phyloP scores from a whole-genome alignment of 169 alveolate genomes.

The Plasmodium malariae region DNA sequence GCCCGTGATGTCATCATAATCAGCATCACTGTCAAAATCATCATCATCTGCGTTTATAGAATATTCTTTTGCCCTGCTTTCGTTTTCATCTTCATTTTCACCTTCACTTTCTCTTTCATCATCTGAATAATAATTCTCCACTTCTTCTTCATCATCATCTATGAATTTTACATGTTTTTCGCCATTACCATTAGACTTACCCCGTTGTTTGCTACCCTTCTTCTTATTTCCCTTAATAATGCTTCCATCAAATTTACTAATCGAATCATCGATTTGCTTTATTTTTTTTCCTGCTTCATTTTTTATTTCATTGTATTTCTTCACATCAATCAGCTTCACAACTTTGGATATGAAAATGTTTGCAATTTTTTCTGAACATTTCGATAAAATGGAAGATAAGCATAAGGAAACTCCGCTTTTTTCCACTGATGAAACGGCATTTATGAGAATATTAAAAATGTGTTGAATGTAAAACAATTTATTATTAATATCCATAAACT shows the following conservation, averaged over 20 bases:
- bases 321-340: slow-evolving; percentile 59
- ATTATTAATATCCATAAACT: slow-evolving; percentile 40
- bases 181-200: too few relatives aligned
- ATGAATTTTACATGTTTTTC: too few relatives aligned
- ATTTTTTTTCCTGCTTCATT: neutral
- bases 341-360: slow-evolving; percentile 38
- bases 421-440: slow-evolving; percentile 47
- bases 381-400: slow-evolving; percentile 56
- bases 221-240: neutral
- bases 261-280: neutral
- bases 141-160: neutral
- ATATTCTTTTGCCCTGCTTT: neutral
- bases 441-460: slow-evolving; percentile 54
- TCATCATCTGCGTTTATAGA: neutral
- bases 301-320: slow-evolving; percentile 32
- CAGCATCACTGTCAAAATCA: neutral
- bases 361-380: slow-evolving; percentile 60
- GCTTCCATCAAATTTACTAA: neutral
- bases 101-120: neutral
- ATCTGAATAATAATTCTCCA: neutral
- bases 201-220: neutral
- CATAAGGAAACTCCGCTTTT: slow-evolving; percentile 69
- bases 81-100: neutral
- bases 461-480: slow-evolving; percentile 65
- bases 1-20: neutral